phyloP scores from a whole-genome alignment of 768 basidiomycete genomes.

The Pholiota conissans region DNA sequence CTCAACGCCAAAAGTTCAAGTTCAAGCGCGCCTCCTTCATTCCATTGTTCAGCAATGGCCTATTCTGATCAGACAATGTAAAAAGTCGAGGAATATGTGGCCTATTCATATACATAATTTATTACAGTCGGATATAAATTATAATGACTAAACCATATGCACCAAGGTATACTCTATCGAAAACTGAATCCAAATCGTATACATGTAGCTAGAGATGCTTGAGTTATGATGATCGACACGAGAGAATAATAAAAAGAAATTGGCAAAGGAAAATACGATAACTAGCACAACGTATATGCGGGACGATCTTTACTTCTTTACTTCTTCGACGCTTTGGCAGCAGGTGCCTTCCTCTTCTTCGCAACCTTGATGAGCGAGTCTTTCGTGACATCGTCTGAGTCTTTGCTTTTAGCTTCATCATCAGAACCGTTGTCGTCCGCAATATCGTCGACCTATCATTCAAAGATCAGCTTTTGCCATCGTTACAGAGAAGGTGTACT shows the following conservation, averaged over 20 bases:
- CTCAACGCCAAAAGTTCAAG: no score
- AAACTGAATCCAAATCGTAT: background rate
- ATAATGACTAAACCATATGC: background rate
- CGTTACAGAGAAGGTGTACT: constrained; percentile 9
- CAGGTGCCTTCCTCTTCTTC: constrained; percentile 40
- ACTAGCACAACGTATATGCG: no score
- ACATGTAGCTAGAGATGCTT: no score
- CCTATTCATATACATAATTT: no score
- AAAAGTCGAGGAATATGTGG: no score
- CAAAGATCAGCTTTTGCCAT: constrained; percentile 7
- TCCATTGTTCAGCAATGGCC: no score
- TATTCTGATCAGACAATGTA: no score
- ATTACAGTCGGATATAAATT: background rate
- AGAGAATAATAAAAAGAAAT: no score
- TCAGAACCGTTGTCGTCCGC: constrained; percentile 40
- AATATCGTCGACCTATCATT: constrained; percentile 29
- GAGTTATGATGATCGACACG: no score
- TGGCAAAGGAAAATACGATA: no score
- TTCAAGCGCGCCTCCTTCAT: no score
- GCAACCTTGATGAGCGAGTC: constrained; percentile 63
- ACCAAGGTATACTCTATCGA: background rate
- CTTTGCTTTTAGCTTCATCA: constrained; percentile 29
- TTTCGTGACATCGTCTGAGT: constrained; percentile 47
- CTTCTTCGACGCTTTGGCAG: constrained; percentile 13
- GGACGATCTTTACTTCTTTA: no score